Percentiles rank a stretch among this genome's conserved stretches.
phyloP scores from a whole-genome alignment of 164 flowering plant species.

The Kingdonia uniflora region DNA sequence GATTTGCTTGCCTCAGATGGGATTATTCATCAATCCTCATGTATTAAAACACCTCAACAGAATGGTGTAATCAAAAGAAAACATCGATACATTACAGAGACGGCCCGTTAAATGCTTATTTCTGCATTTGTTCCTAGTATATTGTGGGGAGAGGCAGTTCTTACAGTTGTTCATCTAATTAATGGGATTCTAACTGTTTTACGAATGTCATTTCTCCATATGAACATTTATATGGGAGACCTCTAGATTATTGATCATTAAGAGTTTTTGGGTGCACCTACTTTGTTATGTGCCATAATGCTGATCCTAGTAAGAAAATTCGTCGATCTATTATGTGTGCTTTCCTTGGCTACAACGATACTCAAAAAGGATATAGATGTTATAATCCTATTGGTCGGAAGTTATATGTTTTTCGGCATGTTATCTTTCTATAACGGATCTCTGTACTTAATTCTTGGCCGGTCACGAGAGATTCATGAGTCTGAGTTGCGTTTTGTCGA shows the following conservation, averaged over 20 bases:
- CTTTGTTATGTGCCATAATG: no score
- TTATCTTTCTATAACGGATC: neutral
- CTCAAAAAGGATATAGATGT: no score
- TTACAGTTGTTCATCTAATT: conserved; percentile 4
- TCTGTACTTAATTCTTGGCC: neutral
- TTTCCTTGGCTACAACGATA: no score
- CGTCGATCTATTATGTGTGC: no score
- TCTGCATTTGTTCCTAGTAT: no score
- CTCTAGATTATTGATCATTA: conserved; percentile 8
- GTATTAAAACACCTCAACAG: neutral
- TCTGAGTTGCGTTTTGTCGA: no score
- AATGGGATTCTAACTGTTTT: conserved; percentile 7
- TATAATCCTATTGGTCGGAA: no score
- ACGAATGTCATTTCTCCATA: conserved; percentile 6
- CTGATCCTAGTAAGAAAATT: neutral
- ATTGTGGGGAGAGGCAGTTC: conserved; percentile 15
- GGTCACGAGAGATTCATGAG: neutral
- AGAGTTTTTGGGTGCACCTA: conserved; percentile 11
- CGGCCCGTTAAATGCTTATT: no score
- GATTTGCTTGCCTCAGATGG: no score
- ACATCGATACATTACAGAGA: neutral
- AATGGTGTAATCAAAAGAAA: conserved; percentile 1
- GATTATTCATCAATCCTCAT: no score
- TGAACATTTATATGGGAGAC: no score
- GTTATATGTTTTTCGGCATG: no score